Base-by-base conservation (phyloP, 2,329 filamentous ascomycete genomes). In the Colletotrichum caudatum region DNA sequence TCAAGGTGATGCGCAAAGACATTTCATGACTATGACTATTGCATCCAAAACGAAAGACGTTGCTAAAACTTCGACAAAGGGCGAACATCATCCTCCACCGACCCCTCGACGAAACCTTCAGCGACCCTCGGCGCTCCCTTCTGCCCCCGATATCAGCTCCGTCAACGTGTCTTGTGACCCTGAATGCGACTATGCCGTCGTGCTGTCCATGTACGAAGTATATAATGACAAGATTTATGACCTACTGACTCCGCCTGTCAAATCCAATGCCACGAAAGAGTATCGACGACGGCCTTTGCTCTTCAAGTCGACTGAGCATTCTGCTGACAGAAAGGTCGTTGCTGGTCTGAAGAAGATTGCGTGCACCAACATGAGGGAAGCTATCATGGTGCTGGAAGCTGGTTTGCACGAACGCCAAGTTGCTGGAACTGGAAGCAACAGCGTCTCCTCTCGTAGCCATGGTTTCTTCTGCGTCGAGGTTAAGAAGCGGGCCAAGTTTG, bases 141-240 rank as follows among this genome's bases (percentile, higher is more conserved):
- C 92, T 69, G 83, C 86, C 7, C 95, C 95, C 11, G 91, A 94
- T 74, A 89, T 97, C 64, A 90, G 90, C 80, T 86, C 91, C 63
- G 84, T 97, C 54, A 84, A 87, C 5, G 86, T 97, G 0, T 86
- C 89, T 0, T 85, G 90, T 59, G 92, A 95, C 73, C 85, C 86
- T 1, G 88, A 88, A 26, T 89, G 92, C 66, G 94, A 97, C 76
- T 98, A 98, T 76, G 92, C 93, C 5, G 90, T 99, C 65, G 85
- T 99, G 14, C 87, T 99, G 29, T 97, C 94, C 65, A 99, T 99
- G 95, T 98, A 98, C 81, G 96, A 99, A 81, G 95, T 99, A 1
- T 98, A 99, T 84, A 99, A 99, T 78, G 95, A 99, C 82, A 91
- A 95, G 46, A 98, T 99, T 75, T 98, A 97, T 80, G 96, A 99